Conservation (phyloP, 2,329 filamentous ascomycete species). For the Nemania serpens region DNA sequence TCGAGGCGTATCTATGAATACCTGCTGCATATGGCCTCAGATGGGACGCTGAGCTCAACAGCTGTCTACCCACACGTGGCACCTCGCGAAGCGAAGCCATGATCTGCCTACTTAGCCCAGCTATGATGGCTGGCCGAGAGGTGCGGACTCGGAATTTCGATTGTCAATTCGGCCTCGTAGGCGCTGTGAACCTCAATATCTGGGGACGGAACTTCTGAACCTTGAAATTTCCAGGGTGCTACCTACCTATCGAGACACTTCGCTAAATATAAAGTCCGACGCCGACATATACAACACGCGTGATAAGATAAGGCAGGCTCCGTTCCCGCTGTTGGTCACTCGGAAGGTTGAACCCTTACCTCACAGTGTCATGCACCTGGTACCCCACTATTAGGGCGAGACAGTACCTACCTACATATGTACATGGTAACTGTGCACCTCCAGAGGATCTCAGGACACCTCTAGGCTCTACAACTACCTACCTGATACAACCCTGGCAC, state of each 20-base stretch:
- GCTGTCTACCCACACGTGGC: slow-evolving; percentile 36
- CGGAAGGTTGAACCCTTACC: too few species aligned
- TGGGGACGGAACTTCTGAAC: neutral
- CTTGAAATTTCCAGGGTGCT: slow-evolving; percentile 27
- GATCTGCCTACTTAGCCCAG: slow-evolving; percentile 13
- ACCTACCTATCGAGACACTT: neutral
- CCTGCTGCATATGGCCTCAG: slow-evolving; percentile 31
- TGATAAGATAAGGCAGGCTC: neutral
- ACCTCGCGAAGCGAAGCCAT: slow-evolving; percentile 40
- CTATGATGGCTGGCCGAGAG: slow-evolving; percentile 5
- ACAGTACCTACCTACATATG: too few species aligned
- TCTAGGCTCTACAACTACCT: too few species aligned
- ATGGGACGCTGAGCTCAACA: slow-evolving; percentile 33
- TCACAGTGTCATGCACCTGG: too few species aligned
- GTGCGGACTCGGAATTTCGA: slow-evolving; percentile 7
- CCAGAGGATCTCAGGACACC: too few species aligned
- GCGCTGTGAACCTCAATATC: neutral
- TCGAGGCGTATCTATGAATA: slow-evolving; percentile 53
- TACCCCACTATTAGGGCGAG: too few species aligned
- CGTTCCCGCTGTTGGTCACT: too few species aligned
- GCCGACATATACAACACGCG: slow-evolving; percentile 6
- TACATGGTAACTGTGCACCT: too few species aligned
- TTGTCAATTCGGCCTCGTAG: slow-evolving; percentile 1
- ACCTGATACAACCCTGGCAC: too few species aligned
- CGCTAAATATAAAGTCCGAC: slow-evolving; percentile 30